phyloP scores from a whole-genome alignment of 805 yeast species.

The Metschnikowia continentalis region DNA sequence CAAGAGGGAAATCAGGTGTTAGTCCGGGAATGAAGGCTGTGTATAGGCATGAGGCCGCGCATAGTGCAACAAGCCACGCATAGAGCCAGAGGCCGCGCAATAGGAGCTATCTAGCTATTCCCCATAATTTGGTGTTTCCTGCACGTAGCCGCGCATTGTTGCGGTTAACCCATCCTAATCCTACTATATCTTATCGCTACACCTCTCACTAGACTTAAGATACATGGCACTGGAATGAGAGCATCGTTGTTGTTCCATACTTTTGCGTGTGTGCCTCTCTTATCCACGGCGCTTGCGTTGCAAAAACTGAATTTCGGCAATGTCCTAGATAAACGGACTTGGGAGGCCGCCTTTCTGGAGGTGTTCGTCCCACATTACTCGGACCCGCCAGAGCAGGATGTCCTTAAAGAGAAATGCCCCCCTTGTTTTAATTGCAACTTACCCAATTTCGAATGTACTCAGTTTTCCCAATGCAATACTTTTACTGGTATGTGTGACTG shows the following conservation, averaged over 20 bases:
- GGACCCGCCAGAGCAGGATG: neutral
- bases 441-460: conserved; percentile 86
- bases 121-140: conserved; percentile 2
- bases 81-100: neutral
- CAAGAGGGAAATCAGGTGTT: conserved; percentile 37
- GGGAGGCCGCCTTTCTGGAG: conserved; percentile 3
- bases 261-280: neutral
- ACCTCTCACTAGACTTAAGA: neutral
- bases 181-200: neutral
- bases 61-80: too few relatives aligned
- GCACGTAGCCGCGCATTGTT: conserved; percentile 4
- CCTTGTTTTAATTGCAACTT: conserved; percentile 95
- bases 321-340: conserved; percentile 6
- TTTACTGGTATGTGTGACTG: conserved; percentile 92
- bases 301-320: neutral
- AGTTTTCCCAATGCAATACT: conserved; percentile 82
- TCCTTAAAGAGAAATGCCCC: conserved; percentile 46
- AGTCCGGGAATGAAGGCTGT: neutral
- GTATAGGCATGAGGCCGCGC: neutral
- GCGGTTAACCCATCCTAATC: conserved; percentile 1
- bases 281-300: neutral
- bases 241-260: neutral
- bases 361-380: conserved; percentile 3
- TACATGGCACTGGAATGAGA: conserved; percentile 2
- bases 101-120: neutral